Base-by-base conservation (phyloP, 371 early-diverging fungal genomes). In the Mucor saturninus region DNA sequence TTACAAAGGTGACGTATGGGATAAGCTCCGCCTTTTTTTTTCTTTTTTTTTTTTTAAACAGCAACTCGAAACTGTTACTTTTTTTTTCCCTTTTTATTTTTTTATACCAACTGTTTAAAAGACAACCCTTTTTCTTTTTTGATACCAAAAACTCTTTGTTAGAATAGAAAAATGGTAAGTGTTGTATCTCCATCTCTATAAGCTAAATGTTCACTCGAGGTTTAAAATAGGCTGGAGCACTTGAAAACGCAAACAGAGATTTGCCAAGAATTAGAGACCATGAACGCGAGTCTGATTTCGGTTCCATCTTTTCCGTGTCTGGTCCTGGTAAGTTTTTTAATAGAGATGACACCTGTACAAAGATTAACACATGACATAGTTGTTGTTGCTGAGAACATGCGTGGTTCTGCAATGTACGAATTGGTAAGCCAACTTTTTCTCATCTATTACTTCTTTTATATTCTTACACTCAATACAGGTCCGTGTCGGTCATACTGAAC, bases 361-460 rank as follows among this genome's bases (percentile, higher is more conserved):
- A n/a, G 38, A 14, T 54, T 42, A 11, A 21, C 14, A 6, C 31
- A 43, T 56, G 1, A 45, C n/a, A n/a, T 59, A 74, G 99, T 99
- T 67, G 99, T 99, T 50, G 85, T 99, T 21, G 99, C 99, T 38
- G 98, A 96, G 73, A 91, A 93, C 69, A 99, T 99, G 99, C 84
- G 86, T 63, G 99, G 99, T 55, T 95, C 95, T 57, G 98, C 99
- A 63, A 99, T 99, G 99, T 93, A 94, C 84, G 99, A 99, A 85
- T 85, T 99, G 82, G 99, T 99, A 81, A 62, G 54, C 37, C 55
- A 28, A 14, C 4, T 13, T 50, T 10, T 7, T 50, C 10, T 2
- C 4, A 28, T 30, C 2, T 31, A 21, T 30, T 50, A 30, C 6
- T 11, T 10, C 26, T 30, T 30, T 29, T 31, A 9, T 8, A 28